Base-by-base conservation (phyloP, 306 rosid species). In the Castanea mollissima region DNA sequence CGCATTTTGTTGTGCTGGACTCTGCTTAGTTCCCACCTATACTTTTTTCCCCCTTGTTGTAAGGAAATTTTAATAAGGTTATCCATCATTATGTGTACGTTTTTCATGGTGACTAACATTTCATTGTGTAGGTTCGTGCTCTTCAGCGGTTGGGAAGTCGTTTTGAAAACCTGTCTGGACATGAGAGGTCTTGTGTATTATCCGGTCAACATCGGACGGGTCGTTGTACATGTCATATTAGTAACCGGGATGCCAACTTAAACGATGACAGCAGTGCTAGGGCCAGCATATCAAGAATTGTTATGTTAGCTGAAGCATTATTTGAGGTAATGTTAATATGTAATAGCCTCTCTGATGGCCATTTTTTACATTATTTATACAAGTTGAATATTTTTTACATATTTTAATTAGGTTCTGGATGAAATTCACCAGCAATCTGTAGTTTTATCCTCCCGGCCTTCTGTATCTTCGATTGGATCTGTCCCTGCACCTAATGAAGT, bases 351-450 rank as follows among this genome's bases (percentile, higher is more conserved):
- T 74, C 41, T 62, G 73, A 63, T 72, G 14, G 76, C 49, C 59
- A 23, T 82, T 79, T 74, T 87, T 69, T 55, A 46, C 57, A 70
- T 75, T 70, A 29, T 89, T 84, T 86, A 88, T 86, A 54, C 86
- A 65, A 80, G 79, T 88, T 93, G 86, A 91, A 90, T 81, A 71
- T 56, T 83, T 81, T 89, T 44, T 82, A 80, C 87, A 74, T 86
- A 89, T 84, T 80, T 88, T 91, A 82, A 96, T 88, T 96, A 96
- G 99, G 99, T 96, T 91, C 97, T 96, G 98, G 99, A 96, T 96
- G 99, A 96, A 90, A 96, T 96, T 91, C 99, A 96, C 91, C 99
- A 96, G 98, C 99, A 96, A 89, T 91, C 99, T 57, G 96, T 89
- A 73, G 99, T 95, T 84, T 86, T 93, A 80, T 90, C 99, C 67